Evolutionary conservation across 768 basidiomycete species (phyloP).

Genomic region (Leucocoprinus birnbaumii): DNA sequence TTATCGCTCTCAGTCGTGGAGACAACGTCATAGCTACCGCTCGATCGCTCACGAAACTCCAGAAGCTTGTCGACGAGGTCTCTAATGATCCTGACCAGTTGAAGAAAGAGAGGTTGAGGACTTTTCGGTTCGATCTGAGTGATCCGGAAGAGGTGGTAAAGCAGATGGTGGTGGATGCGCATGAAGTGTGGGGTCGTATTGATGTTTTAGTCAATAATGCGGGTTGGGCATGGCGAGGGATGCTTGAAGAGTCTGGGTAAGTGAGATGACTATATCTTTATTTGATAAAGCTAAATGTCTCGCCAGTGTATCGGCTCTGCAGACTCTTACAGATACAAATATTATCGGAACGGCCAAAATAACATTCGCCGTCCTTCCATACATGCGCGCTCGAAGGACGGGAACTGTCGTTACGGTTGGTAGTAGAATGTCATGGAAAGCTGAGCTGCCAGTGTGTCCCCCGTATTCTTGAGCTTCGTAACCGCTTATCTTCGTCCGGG

Average conservation of each 20-base stretch:
- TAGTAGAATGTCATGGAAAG: conserved; percentile 51
- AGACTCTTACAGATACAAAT: conserved; percentile 39
- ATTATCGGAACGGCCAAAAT: conserved; percentile 53
- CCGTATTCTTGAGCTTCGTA: background rate
- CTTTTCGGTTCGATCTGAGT: conserved; percentile 50
- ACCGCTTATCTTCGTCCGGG: background rate
- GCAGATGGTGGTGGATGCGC: conserved; percentile 38
- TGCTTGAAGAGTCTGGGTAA: conserved; percentile 61
- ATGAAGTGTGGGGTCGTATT: conserved; percentile 46
- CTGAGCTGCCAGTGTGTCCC: conserved; percentile 38
- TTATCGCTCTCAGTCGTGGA: conserved; percentile 44
- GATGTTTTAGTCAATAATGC: conserved; percentile 70
- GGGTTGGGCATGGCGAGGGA: conserved; percentile 34
- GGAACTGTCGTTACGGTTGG: conserved; percentile 51
- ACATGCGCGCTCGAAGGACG: conserved; percentile 40
- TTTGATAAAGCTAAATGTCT: conserved; percentile 14
- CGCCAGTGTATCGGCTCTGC: conserved; percentile 30
- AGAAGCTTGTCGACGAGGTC: conserved; percentile 24
- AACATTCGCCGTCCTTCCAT: conserved; percentile 48
- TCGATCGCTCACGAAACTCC: conserved; percentile 38
- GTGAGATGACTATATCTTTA: conserved; percentile 15
- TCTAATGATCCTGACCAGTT: conserved; percentile 11
- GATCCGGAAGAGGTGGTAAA: conserved; percentile 39
- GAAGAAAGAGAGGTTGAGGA: conserved; percentile 33
- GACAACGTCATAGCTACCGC: conserved; percentile 65